phyloP scores from a whole-genome alignment of 208 protist species.

The Wallacemonas sp. region DNA sequence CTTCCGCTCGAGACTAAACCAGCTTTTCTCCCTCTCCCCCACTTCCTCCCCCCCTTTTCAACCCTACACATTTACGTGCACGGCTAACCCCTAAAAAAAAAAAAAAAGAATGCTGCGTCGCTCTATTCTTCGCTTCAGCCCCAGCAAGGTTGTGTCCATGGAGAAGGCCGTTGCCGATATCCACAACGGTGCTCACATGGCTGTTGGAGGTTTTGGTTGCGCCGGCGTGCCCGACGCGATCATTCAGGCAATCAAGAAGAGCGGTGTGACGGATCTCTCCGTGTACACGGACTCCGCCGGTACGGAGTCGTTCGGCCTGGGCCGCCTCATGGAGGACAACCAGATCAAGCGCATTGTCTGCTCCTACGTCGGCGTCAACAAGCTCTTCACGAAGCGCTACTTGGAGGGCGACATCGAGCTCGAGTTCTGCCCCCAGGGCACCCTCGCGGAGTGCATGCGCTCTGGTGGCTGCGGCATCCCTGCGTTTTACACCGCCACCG shows the following conservation, averaged over 20 bases:
- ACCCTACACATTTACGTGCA: not conserved
- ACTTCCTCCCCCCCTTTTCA: constrained; percentile 1
- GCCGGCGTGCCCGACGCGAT: constrained; percentile 94
- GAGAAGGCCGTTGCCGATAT: constrained; percentile 81
- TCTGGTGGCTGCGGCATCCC: constrained; percentile 96
- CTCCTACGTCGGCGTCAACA: constrained; percentile 97
- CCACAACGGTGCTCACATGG: constrained; percentile 52
- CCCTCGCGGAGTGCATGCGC: constrained; percentile 94
- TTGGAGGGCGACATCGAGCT: constrained; percentile 95
- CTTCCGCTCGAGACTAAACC: no score
- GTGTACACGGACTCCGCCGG: constrained; percentile 96
- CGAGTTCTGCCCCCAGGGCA: constrained; percentile 96
- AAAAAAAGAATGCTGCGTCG: constrained; percentile 58
- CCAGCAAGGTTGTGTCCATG: constrained; percentile 78
- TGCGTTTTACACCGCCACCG: constrained; percentile 97
- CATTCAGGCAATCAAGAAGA: constrained; percentile 86
- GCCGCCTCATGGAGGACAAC: constrained; percentile 91
- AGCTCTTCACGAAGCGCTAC: constrained; percentile 94
- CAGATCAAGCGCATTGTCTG: constrained; percentile 90
- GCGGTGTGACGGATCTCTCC: constrained; percentile 90
- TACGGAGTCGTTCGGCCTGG: constrained; percentile 95
- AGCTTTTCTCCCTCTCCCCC: constrained; percentile 2
- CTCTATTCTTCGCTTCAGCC: constrained; percentile 37
- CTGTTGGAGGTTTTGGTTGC: constrained; percentile 96
- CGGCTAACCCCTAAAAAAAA: no score